Evolutionary conservation across 768 basidiomycete genomes (phyloP), one percentile per base, ranked within the genome.

Genomic region (Infundibulicybe gibba): DNA sequence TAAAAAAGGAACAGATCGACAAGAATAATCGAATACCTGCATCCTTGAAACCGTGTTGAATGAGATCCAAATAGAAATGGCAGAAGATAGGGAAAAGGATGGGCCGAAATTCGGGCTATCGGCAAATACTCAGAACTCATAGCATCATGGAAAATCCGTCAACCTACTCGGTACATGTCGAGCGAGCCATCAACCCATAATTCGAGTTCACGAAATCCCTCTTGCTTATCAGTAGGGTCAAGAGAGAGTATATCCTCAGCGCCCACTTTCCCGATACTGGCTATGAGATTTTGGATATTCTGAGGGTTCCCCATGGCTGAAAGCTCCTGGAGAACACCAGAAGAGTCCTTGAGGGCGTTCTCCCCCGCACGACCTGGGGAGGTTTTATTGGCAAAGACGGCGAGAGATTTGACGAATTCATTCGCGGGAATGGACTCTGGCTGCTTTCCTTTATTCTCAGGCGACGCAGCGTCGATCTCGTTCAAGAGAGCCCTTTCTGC

Each of bases 61-160:
- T 83, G 41, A 99, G 77, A 63, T 97, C 95, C 25, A 99, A 75
- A 64, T 95, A 97, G 61, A 97, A 97, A 66, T 99, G 93, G 42
- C 90, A 92, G 61, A 97, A 98, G 51, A 99, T 89, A 2, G 97
- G 97, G 60, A 94, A 97, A 13, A 97, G 68, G 32, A 99, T 87
- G 39, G 91, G 94, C 39, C 89, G 78, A 56, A 99, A 88, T 65
- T 99, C 94, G 45, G 92, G 91, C 89, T 98, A 61, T 15, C 44
- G 31, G 37, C 40, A 40, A 30, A 20, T 43, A 46, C 37, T 37
- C 58, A 48, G 50, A 21, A 40, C n/a, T 16, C 31, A 44, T 25
- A 30, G 17, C 15, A 25, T 39, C 12, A 16, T 19, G 37, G 43
- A 2, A 19, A 33, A 44, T 32, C 13, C 14, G 17, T 38, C 17